Percentiles rank a stretch among this genome's conserved stretches.
These are phyloP conservation scores for Asclepias syriaca DNA, from an alignment of 257 asterid species.

Conservation along the genomic window DNA sequence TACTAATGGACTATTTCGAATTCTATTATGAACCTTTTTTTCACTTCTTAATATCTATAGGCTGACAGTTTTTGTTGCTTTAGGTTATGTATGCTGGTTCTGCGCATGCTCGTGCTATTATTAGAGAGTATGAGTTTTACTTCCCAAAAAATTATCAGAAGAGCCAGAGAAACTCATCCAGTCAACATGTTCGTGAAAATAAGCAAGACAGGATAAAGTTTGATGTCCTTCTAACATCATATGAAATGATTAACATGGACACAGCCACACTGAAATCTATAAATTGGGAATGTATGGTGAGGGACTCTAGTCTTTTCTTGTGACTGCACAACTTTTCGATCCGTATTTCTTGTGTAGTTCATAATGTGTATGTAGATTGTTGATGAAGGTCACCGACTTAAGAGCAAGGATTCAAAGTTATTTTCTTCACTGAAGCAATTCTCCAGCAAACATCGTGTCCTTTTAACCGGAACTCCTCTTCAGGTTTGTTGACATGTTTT, in stretches of 20 bases:
- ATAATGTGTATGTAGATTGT: conserved; percentile 62
- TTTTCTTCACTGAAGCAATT: conserved; percentile 75
- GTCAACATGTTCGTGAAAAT: conserved; percentile 64
- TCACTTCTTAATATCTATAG: background rate
- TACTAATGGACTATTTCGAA: conserved; percentile 17
- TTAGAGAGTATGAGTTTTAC: conserved; percentile 84
- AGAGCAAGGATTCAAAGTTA: conserved; percentile 95
- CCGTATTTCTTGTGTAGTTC: conserved; percentile 19
- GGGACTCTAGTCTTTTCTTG: conserved; percentile 16
- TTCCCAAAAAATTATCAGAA: conserved; percentile 73
- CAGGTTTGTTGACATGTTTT: conserved; percentile 49
- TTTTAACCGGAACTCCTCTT: conserved; percentile 97
- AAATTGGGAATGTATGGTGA: conserved; percentile 98
- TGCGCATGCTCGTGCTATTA: conserved; percentile 71
- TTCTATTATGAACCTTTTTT: background rate
- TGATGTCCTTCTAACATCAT: conserved; percentile 94
- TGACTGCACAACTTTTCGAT: conserved; percentile 13
- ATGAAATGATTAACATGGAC: conserved; percentile 95
- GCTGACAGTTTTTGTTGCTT: conserved; percentile 29
- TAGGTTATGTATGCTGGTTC: conserved; percentile 97
- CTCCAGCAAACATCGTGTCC: conserved; percentile 78
- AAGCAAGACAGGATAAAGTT: conserved; percentile 91
- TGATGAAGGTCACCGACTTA: conserved; percentile 98
- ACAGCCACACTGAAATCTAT: conserved; percentile 73
- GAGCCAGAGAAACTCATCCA: conserved; percentile 77